phyloP scores from a whole-genome alignment of 2,329 filamentous ascomycete genomes.

The Polychaeton citri region DNA sequence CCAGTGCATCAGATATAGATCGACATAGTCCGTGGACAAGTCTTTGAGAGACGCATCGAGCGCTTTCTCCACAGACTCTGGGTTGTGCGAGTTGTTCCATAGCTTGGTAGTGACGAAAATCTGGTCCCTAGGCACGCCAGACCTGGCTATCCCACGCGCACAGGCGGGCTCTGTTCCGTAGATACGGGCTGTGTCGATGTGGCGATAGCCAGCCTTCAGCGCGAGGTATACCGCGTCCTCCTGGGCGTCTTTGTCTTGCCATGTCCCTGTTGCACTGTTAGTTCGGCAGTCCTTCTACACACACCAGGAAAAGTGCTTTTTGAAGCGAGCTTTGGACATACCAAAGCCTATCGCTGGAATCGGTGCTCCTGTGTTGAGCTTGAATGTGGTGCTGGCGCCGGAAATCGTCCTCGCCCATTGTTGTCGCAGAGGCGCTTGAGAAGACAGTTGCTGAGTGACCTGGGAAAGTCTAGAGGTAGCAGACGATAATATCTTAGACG shows the following conservation, averaged over 20 bases:
- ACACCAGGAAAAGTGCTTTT: no score
- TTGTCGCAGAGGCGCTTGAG: constrained; percentile 10
- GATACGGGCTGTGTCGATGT: constrained; percentile 28
- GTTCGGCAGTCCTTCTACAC: no score
- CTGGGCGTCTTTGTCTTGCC: constrained; percentile 39
- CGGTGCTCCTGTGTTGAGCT: constrained; percentile 32
- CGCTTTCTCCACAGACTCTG: constrained; percentile 48
- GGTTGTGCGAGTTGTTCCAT: constrained; percentile 51
- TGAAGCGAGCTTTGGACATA: no score
- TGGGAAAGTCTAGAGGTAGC: constrained; percentile 10
- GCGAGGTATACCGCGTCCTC: constrained; percentile 33
- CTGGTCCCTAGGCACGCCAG: constrained; percentile 49
- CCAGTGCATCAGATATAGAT: constrained; percentile 60
- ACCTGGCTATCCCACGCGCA: constrained; percentile 49
- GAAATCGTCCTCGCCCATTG: constrained; percentile 9
- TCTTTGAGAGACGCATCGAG: constrained; percentile 46
- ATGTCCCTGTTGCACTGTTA: no score
- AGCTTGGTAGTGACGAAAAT: constrained; percentile 56
- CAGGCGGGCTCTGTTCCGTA: constrained; percentile 51
- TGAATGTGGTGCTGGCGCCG: constrained; percentile 5
- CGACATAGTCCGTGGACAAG: constrained; percentile 52
- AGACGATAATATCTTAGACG: constrained; percentile 7
- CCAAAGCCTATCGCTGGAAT: constrained; percentile 34
- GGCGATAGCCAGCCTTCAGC: constrained; percentile 39
- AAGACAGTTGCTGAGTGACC: constrained; percentile 12